phyloP scores from a whole-genome alignment of 1,139 yeast species.

The Hanseniaspora sp. region DNA sequence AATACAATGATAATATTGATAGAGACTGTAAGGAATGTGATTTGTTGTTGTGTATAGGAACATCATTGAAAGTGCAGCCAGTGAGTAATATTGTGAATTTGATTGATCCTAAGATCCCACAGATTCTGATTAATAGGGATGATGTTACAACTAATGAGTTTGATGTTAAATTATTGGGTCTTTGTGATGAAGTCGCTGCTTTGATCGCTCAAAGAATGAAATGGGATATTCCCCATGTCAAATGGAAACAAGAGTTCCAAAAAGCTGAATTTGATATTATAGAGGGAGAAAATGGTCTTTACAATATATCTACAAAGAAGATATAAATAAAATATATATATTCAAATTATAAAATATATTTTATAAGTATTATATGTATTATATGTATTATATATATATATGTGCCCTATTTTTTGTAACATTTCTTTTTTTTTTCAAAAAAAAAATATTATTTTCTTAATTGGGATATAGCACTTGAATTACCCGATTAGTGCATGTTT shows the following conservation, averaged over 20 bases:
- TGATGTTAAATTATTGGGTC: slow-evolving; percentile 70
- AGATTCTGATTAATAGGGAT: slow-evolving; percentile 69
- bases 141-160: slow-evolving; percentile 70
- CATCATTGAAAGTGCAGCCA: slow-evolving; percentile 90
- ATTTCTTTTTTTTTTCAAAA: no score
- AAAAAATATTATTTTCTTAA: no score
- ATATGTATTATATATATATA: background rate
- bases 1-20: slow-evolving; percentile 53
- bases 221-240: slow-evolving; percentile 59
- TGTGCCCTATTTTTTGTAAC: no score
- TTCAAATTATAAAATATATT: no score
- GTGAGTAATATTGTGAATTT: slow-evolving; percentile 85
- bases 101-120: slow-evolving; percentile 64
- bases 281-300: slow-evolving; percentile 27
- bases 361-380: no score
- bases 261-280: slow-evolving; percentile 22
- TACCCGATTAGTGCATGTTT: no score
- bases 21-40: slow-evolving; percentile 61
- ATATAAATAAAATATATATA: background rate
- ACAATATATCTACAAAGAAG: slow-evolving; percentile 16
- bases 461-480: no score
- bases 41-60: slow-evolving; percentile 75
- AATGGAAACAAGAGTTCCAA: slow-evolving; percentile 24
- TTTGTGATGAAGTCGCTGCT: slow-evolving; percentile 77
- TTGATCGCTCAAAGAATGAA: slow-evolving; percentile 49